A percentile compares a stretch with the other conserved stretches of the same genome.
phyloP scores from a whole-genome alignment of 495 filamentous ascomycete genomes.

The Aspergillus leporis region DNA sequence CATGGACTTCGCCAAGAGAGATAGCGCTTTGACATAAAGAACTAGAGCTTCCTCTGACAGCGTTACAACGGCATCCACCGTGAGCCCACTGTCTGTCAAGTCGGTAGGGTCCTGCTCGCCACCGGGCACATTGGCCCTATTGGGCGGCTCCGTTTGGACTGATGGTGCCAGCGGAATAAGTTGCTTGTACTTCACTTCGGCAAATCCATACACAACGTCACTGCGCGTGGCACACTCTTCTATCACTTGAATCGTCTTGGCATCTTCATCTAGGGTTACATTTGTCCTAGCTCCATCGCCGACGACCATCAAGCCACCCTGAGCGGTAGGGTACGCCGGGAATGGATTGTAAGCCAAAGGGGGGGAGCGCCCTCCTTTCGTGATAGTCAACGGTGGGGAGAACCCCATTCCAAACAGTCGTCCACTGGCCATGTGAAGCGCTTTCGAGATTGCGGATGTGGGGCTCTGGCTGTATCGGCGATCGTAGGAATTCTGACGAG shows the following conservation, averaged over 20 bases:
- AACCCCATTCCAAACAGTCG: constrained; percentile 76
- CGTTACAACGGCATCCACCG: constrained; percentile 78
- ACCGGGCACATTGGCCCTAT: constrained; percentile 30
- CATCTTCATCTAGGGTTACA: constrained; percentile 74
- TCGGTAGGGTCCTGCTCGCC: constrained; percentile 40
- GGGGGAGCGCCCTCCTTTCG: constrained; percentile 66
- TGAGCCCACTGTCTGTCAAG: constrained; percentile 55
- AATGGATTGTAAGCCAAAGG: constrained; percentile 79
- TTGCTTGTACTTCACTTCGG: constrained; percentile 97
- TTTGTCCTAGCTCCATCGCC: constrained; percentile 62
- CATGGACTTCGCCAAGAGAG: constrained; percentile 91
- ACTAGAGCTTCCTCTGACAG: constrained; percentile 94
- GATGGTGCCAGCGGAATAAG: constrained; percentile 84
- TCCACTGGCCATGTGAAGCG: constrained; percentile 89
- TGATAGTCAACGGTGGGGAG: constrained; percentile 67
- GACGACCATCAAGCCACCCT: constrained; percentile 58
- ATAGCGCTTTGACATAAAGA: constrained; percentile 90
- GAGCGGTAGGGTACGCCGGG: constrained; percentile 78
- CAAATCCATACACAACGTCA: constrained; percentile 94
- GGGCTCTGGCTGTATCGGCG: constrained; percentile 73
- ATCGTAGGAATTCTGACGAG: constrained; percentile 74
- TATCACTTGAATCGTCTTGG: constrained; percentile 71
- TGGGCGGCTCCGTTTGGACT: constrained; percentile 49
- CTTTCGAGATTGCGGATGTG: constrained; percentile 85
- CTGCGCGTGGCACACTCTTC: constrained; percentile 90